These are phyloP conservation scores for Golubevia sp. DNA, from an alignment of 1,284 basidiomycete species.

Conservation along the genomic window DNA sequence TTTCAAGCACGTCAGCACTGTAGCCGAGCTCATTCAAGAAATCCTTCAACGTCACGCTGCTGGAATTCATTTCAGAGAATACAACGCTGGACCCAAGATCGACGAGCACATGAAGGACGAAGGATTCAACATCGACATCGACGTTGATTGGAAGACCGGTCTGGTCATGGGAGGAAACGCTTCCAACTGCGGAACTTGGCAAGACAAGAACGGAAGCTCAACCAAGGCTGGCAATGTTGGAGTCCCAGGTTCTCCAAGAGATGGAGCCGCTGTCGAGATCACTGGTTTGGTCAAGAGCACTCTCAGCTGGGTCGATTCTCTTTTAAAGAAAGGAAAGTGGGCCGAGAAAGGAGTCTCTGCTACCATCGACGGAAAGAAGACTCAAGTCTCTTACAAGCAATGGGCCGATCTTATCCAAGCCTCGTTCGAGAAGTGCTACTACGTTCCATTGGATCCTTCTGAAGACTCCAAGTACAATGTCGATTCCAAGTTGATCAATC, in stretches of 20 bases:
- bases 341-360: conserved; percentile 87
- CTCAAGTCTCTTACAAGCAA: conserved; percentile 81
- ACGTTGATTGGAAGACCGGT: conserved; percentile 92
- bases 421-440: conserved; percentile 89
- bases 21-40: conserved; percentile 94
- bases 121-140: conserved; percentile 91
- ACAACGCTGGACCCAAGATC: conserved; percentile 92
- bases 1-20: conserved; percentile 63
- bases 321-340: conserved; percentile 75
- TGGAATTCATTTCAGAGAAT: conserved; percentile 91
- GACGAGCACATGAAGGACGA: conserved; percentile 92
- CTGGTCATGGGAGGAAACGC: conserved; percentile 83
- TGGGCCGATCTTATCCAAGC: conserved; percentile 84
- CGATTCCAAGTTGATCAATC: conserved; percentile 76
- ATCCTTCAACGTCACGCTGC: conserved; percentile 89
- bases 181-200: conserved; percentile 54
- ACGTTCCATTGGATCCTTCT: conserved; percentile 78
- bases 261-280: conserved; percentile 95
- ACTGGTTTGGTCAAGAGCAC: conserved; percentile 91
- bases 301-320: conserved; percentile 78
- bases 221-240: conserved; percentile 86
- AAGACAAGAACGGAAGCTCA: conserved; percentile 54
- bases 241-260: conserved; percentile 87
- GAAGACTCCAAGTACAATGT: conserved; percentile 77
- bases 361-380: conserved; percentile 72